A percentile compares a stretch with the other conserved stretches of the same genome.
These are phyloP conservation scores for Kwoniella dejecticola DNA, from an alignment of 768 basidiomycete genomes.

Conservation along the genomic window DNA sequence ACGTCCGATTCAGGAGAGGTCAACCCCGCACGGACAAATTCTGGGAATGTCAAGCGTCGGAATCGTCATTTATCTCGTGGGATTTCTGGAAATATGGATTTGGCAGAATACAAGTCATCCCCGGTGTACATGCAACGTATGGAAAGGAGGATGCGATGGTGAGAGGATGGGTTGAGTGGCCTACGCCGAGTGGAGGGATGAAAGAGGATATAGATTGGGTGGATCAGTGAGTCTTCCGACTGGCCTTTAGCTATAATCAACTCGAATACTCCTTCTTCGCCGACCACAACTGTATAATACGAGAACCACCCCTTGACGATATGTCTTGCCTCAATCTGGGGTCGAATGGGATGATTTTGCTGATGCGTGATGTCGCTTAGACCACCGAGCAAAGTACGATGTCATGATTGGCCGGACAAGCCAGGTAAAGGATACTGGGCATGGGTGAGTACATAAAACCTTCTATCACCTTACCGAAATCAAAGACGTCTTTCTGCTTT, in stretches of 20 bases:
- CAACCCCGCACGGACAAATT: constrained; percentile 24
- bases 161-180: constrained; percentile 48
- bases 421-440: constrained; percentile 45
- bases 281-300: too few relatives aligned
- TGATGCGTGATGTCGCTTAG: too few relatives aligned
- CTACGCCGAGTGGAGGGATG: constrained; percentile 9
- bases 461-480: constrained; percentile 24
- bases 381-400: constrained; percentile 43
- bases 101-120: constrained; percentile 38
- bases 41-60: constrained; percentile 46
- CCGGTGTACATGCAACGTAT: constrained; percentile 48
- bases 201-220: constrained; percentile 38
- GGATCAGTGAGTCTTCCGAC: constrained; percentile 39
- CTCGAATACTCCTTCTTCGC: too few relatives aligned
- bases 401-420: constrained; percentile 53
- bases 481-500: too few relatives aligned
- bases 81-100: constrained; percentile 53
- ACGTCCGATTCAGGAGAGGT: constrained; percentile 53
- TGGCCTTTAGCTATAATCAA: neutral
- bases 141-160: constrained; percentile 48
- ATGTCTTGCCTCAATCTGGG: too few relatives aligned
- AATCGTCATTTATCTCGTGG: constrained; percentile 47
- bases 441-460: constrained; percentile 38
- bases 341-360: too few relatives aligned
- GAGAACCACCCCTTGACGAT: too few relatives aligned